Conservation (phyloP, 345 rosid species). For the Litchi chinensis region DNA sequence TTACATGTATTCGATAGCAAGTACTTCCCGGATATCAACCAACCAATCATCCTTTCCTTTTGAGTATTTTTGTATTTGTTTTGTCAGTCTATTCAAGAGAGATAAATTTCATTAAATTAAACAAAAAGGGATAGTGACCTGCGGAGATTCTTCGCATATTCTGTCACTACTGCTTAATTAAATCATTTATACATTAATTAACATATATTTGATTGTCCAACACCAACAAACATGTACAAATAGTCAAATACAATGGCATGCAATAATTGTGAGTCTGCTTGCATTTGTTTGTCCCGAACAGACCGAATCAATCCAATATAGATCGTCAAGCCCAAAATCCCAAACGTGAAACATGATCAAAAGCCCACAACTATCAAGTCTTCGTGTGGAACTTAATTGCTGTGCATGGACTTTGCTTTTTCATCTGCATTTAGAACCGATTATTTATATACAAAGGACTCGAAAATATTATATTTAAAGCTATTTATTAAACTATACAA, state of each 20-base stretch:
- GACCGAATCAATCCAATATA: background rate
- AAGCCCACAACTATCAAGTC: background rate
- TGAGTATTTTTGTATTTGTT: background rate
- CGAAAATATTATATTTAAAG: no score
- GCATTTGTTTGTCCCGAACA: background rate
- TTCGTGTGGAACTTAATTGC: background rate
- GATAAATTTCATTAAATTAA: background rate
- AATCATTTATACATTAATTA: background rate
- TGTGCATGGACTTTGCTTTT: no score
- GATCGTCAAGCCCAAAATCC: background rate
- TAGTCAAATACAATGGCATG: no score
- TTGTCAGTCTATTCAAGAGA: background rate
- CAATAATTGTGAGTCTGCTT: background rate
- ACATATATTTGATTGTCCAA: background rate
- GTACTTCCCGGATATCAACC: background rate
- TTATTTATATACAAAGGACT: background rate
- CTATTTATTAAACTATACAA: background rate
- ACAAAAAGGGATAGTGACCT: background rate
- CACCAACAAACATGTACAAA: background rate
- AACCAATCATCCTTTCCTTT: background rate
- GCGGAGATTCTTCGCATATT: conserved; percentile 6
- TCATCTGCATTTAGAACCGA: no score
- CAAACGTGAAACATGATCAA: background rate
- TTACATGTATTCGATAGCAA: no score
- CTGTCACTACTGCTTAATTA: background rate